Evolutionary conservation across 805 yeast genomes (phyloP).

Genomic region (Cyberlindnera lachancei): DNA sequence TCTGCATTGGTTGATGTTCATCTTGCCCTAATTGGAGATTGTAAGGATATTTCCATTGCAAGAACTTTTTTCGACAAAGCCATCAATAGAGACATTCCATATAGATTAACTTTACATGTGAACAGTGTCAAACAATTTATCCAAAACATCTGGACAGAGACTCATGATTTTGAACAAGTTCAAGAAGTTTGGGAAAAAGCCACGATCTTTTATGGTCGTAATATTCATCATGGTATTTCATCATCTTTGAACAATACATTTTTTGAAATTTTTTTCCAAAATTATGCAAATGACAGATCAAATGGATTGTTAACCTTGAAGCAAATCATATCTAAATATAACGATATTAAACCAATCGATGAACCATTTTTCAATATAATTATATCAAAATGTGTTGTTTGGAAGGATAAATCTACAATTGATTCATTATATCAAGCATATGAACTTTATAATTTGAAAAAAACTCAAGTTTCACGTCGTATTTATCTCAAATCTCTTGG

Average conservation of each 20-base stretch:
- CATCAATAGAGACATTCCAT: constrained; percentile 62
- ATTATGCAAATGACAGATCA: constrained; percentile 38
- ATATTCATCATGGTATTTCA: constrained; percentile 60
- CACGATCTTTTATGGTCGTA: constrained; percentile 48
- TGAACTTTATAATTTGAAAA: constrained; percentile 45
- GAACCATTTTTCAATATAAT: constrained; percentile 79
- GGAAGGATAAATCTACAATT: constrained; percentile 62
- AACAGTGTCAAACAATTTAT: constrained; percentile 63
- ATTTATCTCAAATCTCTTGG: constrained; percentile 69
- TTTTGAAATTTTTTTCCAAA: constrained; percentile 59
- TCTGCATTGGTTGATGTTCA: constrained; percentile 67
- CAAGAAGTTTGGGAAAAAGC: constrained; percentile 57
- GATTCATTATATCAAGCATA: constrained; percentile 58
- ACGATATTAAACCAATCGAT: constrained; percentile 52
- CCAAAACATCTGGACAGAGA: constrained; percentile 49
- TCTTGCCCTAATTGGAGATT: constrained; percentile 68
- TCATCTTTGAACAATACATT: constrained; percentile 65
- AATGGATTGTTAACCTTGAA: constrained; percentile 53
- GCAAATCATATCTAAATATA: constrained; percentile 47
- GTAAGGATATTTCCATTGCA: constrained; percentile 65
- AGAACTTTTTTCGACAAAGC: constrained; percentile 71
- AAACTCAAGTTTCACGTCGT: constrained; percentile 66
- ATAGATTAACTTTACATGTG: constrained; percentile 61
- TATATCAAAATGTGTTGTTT: constrained; percentile 54
- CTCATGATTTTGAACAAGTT: constrained; percentile 51